Evolutionary conservation across 2,329 filamentous ascomycete species (phyloP).

Genomic region (Amesomyces nigricolor): DNA sequence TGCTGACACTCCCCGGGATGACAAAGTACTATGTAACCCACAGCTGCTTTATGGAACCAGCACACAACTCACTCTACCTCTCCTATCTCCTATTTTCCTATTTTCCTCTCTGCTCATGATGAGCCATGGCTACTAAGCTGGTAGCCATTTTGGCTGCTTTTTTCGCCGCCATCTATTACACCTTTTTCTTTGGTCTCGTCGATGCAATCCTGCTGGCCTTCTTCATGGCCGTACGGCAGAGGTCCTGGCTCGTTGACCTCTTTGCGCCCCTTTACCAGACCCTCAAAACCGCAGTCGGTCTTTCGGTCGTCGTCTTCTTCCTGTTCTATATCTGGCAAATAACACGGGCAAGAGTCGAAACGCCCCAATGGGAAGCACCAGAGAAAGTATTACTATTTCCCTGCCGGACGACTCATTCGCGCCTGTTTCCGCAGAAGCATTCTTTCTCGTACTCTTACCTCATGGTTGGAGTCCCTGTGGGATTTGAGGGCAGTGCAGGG

Average conservation of each 20-base stretch:
- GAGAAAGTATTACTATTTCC: slow-evolving; percentile 54
- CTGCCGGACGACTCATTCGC: slow-evolving; percentile 57
- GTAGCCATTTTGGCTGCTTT: neutral
- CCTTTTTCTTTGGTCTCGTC: slow-evolving; percentile 1
- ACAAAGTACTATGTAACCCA: too few species aligned
- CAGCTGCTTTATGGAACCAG: too few species aligned
- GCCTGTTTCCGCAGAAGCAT: slow-evolving; percentile 63
- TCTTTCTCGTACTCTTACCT: slow-evolving; percentile 67
- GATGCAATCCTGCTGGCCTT: slow-evolving; percentile 9
- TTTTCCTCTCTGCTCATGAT: neutral
- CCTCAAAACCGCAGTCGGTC: neutral
- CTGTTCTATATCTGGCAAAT: slow-evolving; percentile 7
- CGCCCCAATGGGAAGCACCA: slow-evolving; percentile 24
- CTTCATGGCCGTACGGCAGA: slow-evolving; percentile 3
- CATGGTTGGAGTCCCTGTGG: slow-evolving; percentile 61
- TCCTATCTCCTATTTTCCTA: neutral
- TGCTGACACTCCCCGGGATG: too few species aligned
- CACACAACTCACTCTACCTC: too few species aligned
- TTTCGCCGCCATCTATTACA: slow-evolving; percentile 6
- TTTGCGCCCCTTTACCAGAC: neutral
- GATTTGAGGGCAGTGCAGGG: slow-evolving; percentile 51
- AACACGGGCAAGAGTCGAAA: neutral
- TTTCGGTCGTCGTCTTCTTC: slow-evolving; percentile 7
- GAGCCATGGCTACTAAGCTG: neutral
- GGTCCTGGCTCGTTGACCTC: neutral